A percentile compares a stretch with the other conserved stretches of the same genome.
Evolutionary conservation across 768 basidiomycete species (phyloP).

Genomic region (Calocybe indica): DNA sequence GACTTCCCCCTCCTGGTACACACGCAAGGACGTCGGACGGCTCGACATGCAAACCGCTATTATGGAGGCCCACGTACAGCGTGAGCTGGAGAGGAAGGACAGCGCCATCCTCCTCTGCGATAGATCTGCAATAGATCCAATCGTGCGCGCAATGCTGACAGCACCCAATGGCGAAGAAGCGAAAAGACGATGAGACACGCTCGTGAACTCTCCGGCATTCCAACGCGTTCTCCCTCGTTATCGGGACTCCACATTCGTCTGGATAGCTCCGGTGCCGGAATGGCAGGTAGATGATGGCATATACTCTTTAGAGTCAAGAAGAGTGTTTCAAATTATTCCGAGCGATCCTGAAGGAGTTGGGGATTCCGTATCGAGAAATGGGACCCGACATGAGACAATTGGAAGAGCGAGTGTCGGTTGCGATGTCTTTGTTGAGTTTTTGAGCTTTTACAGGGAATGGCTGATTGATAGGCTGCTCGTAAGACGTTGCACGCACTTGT

Average conservation of each 20-base stretch:
- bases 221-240: conserved; percentile 36
- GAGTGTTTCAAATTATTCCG: conserved; percentile 33
- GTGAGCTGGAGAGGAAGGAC: conserved; percentile 27
- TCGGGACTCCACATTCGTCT: conserved; percentile 41
- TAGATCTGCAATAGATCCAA: conserved; percentile 58
- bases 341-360: conserved; percentile 31
- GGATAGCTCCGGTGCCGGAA: conserved; percentile 48
- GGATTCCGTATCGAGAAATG: conserved; percentile 38
- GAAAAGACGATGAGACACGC: conserved; percentile 20
- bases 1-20: conserved; percentile 61
- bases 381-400: conserved; percentile 38
- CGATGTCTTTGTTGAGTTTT: too few relatives aligned
- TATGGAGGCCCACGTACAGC: conserved; percentile 46
- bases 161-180: conserved; percentile 31
- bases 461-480: too few relatives aligned
- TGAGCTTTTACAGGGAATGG: too few relatives aligned
- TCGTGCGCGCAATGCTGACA: conserved; percentile 54
- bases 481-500: too few relatives aligned
- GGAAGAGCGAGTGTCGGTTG: conserved; percentile 24
- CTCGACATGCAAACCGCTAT: conserved; percentile 62
- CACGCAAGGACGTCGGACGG: conserved; percentile 39
- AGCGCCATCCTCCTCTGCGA: conserved; percentile 44
- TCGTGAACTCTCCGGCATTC: conserved; percentile 34
- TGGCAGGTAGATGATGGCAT: conserved; percentile 65
- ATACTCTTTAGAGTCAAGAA: conserved; percentile 42